Base-by-base conservation (phyloP, 2,329 filamentous ascomycete genomes). In the Hypoxylon sp. region DNA sequence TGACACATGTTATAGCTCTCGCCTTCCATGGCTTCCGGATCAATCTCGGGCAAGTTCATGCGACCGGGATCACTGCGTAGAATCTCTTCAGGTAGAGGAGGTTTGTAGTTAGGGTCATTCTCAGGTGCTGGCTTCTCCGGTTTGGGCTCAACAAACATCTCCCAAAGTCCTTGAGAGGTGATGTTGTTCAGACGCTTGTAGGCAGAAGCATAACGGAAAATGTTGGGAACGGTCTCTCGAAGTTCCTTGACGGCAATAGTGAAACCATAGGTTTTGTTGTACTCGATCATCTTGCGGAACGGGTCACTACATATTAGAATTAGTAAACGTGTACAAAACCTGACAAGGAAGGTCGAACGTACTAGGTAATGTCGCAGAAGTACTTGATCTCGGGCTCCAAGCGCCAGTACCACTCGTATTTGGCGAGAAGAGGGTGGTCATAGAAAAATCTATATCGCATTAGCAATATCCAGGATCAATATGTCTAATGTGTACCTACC, bases 1-100 rank as follows among this genome's bases (percentile, higher is more conserved):
- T 99, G 96, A 80, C 96, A 99, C 96, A 99, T 99, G 84, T 99
- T 99, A 86, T 99, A 99, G 75, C 91, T 93, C 80, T 99, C 96
- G 71, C 94, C 94, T 79, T 98, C 95, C 96, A 99, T 99, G 46
- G 91, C 88, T 77, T 98, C 94, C 0, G 92, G 90, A 77, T 98
- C 94, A 63, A 98, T 92, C 46, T 96, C 90, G 31, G 91, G 90
- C n/a, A 94, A 82, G 35, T 87, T 87, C 70, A 90, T 90, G 60
- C 87, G 86, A 39, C 88, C 90, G 24, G 93, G 90, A 68, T 97
- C 92, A 54, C 88, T 90, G 74, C 91, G 90, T 22, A 96, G 82
- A 47, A 97, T 91, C 77, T 97, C 93, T 74, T 97, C 92, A 1
- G 94, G 92, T 14, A 96, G 81, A 2, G 87, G 86, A 62, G 89